Conservation (phyloP, 129 eudicot species). For the Escallonia rubra region DNA sequence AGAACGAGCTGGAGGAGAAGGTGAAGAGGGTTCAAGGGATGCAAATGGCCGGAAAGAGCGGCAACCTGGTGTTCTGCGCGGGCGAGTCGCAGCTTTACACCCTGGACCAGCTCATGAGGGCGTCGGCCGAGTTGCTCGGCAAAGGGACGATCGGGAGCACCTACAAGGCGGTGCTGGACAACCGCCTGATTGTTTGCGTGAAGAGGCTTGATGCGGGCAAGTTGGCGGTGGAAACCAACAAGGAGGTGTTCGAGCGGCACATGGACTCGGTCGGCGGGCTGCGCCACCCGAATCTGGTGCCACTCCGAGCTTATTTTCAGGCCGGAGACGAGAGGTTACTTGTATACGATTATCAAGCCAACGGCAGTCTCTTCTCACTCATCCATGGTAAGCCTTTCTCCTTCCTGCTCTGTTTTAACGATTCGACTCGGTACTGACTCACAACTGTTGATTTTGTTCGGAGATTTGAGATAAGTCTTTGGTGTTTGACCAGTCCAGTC, state of each 20-base stretch:
- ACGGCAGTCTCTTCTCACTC: conserved; percentile 71
- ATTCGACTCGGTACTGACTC: conserved; percentile 1
- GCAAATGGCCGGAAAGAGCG: conserved; percentile 41
- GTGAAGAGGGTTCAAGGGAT: conserved; percentile 20
- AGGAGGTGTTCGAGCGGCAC: conserved; percentile 65
- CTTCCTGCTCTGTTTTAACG: conserved; percentile 1
- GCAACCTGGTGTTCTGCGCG: conserved; percentile 65
- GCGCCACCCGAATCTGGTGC: conserved; percentile 78
- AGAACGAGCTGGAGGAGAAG: conserved; percentile 58
- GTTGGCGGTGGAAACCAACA: conserved; percentile 28
- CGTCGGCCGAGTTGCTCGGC: conserved; percentile 76
- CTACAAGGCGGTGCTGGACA: conserved; percentile 78
- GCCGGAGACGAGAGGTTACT: conserved; percentile 67
- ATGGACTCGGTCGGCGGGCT: conserved; percentile 78
- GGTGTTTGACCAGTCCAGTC: not conserved
- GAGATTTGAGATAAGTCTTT: not conserved
- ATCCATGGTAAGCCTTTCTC: conserved; percentile 54
- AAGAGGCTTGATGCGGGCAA: conserved; percentile 66
- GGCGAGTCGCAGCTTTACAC: conserved; percentile 57
- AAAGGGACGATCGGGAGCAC: conserved; percentile 73
- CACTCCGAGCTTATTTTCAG: conserved; percentile 74
- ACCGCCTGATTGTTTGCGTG: conserved; percentile 63
- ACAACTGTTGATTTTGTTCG: too few species aligned
- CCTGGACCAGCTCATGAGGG: conserved; percentile 79
- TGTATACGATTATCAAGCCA: conserved; percentile 76